Base-by-base conservation (phyloP, 148 eudicot species). In the Mesembryanthemum crystallinum region DNA sequence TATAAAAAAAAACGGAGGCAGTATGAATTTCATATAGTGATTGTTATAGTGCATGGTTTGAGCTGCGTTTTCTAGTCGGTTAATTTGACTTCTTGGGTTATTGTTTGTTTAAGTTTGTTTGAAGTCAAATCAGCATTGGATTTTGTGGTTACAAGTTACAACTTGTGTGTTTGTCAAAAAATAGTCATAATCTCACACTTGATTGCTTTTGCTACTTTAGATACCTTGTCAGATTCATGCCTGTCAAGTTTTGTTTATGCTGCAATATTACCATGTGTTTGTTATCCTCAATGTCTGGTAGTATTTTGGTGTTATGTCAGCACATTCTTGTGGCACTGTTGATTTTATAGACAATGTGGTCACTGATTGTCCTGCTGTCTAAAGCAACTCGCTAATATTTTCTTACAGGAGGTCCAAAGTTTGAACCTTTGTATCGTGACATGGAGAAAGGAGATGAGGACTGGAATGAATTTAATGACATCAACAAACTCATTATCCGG, bases 361-460 rank as follows among this genome's bases (percentile, higher is more conserved):
- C 58, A 15, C 17, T 64, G 60, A 54, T 47, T 73, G n/a, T 32
- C 33, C 25, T 25, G 13, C 43, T 11, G n/a, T 69, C 25, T 68
- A n/a, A 60, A 45, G 29, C 5, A 72, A 28, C 71, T 39, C 80
- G 1, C 8, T 59, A 5, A 25, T 82, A 42, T 47, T 60, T 57
- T 75, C 64, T 72, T 87, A 76, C 85, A 95, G 99, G 99, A 65
- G 99, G 99, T 71, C 99, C 99, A 0, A 96, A 96, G 86, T 96
- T 96, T 79, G 99, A 96, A 82, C 99, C 99, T 52, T 79, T 96
- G 82, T 92, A 96, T 69, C 99, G 99, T 82, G 99, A 96, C 90
- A 96, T 96, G 99, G 99, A 96, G 89, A 96, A 92, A 82, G 99
- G 99, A 71, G 99, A 96, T 69, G 99, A 96, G 81, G 99, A 96